Evolutionary conservation across 2,329 filamentous ascomycete genomes (phyloP).

Genomic region (Tricladium varicosporioides): DNA sequence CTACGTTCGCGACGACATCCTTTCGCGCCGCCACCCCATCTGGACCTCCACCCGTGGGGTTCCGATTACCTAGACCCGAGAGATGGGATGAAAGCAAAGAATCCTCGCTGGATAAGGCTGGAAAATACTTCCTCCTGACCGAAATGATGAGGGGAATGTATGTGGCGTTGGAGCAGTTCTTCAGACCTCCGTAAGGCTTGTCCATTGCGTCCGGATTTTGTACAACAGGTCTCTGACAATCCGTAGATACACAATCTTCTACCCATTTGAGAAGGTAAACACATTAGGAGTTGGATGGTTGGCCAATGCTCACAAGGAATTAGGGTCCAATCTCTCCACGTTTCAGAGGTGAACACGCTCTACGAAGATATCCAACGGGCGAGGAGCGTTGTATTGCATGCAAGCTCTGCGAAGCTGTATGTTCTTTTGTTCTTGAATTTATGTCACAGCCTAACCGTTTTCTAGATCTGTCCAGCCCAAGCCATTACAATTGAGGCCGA

Average conservation of each 20-base stretch:
- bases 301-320: conserved; percentile 22
- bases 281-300: neutral
- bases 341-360: conserved; percentile 96
- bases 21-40: conserved; percentile 59
- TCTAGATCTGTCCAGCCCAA: conserved; percentile 88
- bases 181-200: conserved; percentile 85
- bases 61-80: conserved; percentile 71
- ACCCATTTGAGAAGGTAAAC: conserved; percentile 89
- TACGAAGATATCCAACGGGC: conserved; percentile 92
- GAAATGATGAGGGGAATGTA: conserved; percentile 99
- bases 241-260: conserved; percentile 91
- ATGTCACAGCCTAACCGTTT: conserved; percentile 13
- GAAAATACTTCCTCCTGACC: conserved; percentile 91
- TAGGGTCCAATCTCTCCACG: conserved; percentile 92
- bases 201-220: conserved; percentile 24
- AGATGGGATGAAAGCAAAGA: conserved; percentile 81
- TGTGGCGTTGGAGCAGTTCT: conserved; percentile 95
- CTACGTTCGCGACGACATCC: conserved; percentile 31
- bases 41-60: conserved; percentile 76
- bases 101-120: conserved; percentile 75
- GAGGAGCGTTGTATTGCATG: conserved; percentile 99
- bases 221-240: conserved; percentile 28
- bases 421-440: conserved; percentile 13
- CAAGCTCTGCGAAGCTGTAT: conserved; percentile 93
- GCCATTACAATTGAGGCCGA: conserved; percentile 99